These are phyloP conservation scores for Pseudogymnoascus sp. DNA, from an alignment of 2,329 filamentous ascomycete genomes.

Conservation along the genomic window DNA sequence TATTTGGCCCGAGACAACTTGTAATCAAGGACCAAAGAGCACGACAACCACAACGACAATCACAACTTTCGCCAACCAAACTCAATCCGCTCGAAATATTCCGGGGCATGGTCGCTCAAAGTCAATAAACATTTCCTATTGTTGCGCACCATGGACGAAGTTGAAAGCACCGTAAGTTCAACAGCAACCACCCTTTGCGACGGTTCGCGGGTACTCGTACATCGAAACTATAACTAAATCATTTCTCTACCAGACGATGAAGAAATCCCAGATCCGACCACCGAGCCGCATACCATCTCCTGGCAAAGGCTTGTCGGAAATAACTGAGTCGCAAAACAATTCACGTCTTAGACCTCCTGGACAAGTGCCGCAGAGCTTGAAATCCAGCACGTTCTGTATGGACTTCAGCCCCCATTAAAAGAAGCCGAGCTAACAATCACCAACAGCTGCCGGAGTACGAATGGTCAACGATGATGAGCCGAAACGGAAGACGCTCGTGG, in stretches of 20 bases:
- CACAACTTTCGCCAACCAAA: constrained; percentile 7
- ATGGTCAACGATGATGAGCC: constrained; percentile 48
- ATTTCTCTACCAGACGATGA: constrained; percentile 19
- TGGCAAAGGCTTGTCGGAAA: constrained; percentile 41
- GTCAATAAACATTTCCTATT: background rate
- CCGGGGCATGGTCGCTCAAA: background rate
- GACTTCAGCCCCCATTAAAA: constrained; percentile 10
- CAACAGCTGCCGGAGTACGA: constrained; percentile 10
- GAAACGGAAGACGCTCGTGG: constrained; percentile 53
- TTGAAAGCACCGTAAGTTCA: constrained; percentile 10
- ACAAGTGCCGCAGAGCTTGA: constrained; percentile 4
- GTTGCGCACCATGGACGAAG: constrained; percentile 10
- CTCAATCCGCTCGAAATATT: background rate
- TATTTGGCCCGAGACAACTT: background rate
- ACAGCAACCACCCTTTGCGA: background rate
- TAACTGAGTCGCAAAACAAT: constrained; percentile 56
- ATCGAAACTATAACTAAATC: constrained; percentile 7
- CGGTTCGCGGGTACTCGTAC: background rate
- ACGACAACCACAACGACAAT: constrained; percentile 2
- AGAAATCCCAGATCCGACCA: constrained; percentile 23
- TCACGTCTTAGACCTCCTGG: constrained; percentile 38
- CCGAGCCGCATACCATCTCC: constrained; percentile 26
- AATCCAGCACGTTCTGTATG: constrained; percentile 9
- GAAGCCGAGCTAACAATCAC: background rate
- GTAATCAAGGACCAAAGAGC: constrained; percentile 1